Evolutionary conservation across 495 filamentous ascomycete genomes (phyloP).

Genomic region (Schizothecium vesticola): DNA sequence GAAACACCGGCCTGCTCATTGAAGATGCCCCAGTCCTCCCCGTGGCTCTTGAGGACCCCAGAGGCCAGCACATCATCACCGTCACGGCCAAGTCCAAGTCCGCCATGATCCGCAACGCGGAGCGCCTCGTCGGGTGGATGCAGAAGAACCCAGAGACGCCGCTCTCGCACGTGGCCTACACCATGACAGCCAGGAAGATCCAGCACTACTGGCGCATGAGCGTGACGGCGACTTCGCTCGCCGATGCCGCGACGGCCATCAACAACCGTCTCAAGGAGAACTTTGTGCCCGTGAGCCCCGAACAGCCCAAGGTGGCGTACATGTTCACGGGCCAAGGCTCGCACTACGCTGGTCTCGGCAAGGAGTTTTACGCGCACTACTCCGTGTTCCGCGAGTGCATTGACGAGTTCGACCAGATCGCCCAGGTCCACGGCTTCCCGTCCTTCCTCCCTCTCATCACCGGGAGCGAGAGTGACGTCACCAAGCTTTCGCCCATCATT

Average conservation of each 20-base stretch:
- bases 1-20: constrained; percentile 58
- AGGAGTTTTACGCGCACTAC: constrained; percentile 61
- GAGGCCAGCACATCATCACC: constrained; percentile 49
- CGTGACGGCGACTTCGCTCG: constrained; percentile 49
- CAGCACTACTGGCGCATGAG: constrained; percentile 71
- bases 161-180: constrained; percentile 63
- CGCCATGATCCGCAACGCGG: constrained; percentile 49
- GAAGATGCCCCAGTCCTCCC: constrained; percentile 48
- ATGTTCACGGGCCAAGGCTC: constrained; percentile 69
- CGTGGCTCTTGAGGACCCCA: constrained; percentile 37
- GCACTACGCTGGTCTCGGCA: constrained; percentile 62
- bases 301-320: constrained; percentile 55
- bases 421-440: constrained; percentile 62
- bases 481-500: constrained; percentile 63
- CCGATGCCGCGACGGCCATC: constrained; percentile 38
- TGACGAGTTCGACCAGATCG: constrained; percentile 63
- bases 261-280: constrained; percentile 40
- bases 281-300: constrained; percentile 41
- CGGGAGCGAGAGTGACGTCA: constrained; percentile 51
- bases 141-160: constrained; percentile 46
- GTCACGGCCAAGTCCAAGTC: constrained; percentile 56
- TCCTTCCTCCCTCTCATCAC: constrained; percentile 64
- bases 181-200: constrained; percentile 77
- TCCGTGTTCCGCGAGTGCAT: constrained; percentile 66
- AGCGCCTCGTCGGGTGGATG: constrained; percentile 49